phyloP scores from a whole-genome alignment of 306 rosid genomes.

The Castanea sativa region DNA sequence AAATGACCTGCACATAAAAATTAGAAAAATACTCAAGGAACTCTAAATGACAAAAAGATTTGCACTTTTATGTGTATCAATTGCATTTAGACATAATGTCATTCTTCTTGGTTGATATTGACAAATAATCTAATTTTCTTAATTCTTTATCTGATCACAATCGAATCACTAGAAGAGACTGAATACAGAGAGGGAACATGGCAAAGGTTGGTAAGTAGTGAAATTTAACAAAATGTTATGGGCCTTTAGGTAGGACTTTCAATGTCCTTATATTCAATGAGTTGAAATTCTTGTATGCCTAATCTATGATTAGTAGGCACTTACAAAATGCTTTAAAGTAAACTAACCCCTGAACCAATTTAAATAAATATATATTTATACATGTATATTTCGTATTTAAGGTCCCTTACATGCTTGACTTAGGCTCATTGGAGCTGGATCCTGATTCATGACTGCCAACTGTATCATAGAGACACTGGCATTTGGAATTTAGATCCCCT shows the following conservation, averaged over 20 bases:
- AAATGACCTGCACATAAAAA: slow-evolving; percentile 53
- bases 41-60: slow-evolving; percentile 4
- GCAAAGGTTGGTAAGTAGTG: not conserved
- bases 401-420: not conserved
- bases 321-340: not conserved
- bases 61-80: not conserved
- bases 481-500: not conserved
- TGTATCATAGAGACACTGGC: not conserved
- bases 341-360: not conserved
- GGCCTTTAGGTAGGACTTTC: not conserved
- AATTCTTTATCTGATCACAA: not conserved
- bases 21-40: slow-evolving; percentile 9
- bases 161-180: not conserved
- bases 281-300: not conserved
- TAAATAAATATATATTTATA: too few species aligned
- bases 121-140: not conserved
- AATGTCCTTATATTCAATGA: not conserved
- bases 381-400: not conserved
- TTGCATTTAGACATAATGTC: not conserved
- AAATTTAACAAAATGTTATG: not conserved
- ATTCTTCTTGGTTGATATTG: not conserved
- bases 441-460: not conserved
- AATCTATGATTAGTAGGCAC: not conserved
- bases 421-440: not conserved
- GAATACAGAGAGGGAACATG: not conserved